Evolutionary conservation across 139 green algal genomes (phyloP).

Genomic region (Chlorella sorokiniana): DNA sequence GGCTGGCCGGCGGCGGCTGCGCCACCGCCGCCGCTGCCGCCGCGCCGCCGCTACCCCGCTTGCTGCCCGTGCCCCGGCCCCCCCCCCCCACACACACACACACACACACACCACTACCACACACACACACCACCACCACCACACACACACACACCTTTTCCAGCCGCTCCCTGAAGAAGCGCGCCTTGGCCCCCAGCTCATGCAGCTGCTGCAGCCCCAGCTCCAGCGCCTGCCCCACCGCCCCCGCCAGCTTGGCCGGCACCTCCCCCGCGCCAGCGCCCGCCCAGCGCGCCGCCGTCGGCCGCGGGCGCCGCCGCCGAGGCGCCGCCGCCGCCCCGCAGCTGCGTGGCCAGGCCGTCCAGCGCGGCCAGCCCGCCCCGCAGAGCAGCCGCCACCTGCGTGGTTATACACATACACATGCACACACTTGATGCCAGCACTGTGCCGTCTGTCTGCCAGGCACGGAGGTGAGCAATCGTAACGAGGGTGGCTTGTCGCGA

Average conservation of each 20-base stretch:
- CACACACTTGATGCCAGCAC: no score
- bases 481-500: no score
- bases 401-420: no score
- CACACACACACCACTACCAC: background rate
- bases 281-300: background rate
- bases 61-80: no score
- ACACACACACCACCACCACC: background rate
- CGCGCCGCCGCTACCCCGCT: no score
- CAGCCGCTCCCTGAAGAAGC: slow-evolving; percentile 41
- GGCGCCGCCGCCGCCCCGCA: background rate
- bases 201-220: slow-evolving; percentile 19
- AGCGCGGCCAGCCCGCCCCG: slow-evolving; percentile 4
- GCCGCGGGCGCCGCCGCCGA: background rate
- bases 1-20: no score
- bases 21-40: no score
- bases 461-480: no score
- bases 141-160: slow-evolving; percentile 3
- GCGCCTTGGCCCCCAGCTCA: slow-evolving; percentile 33
- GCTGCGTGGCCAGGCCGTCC: background rate
- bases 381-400: background rate
- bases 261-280: slow-evolving; percentile 12
- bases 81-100: background rate
- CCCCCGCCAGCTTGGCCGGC: slow-evolving; percentile 20
- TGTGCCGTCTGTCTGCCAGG: no score
- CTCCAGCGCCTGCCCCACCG: slow-evolving; percentile 32